Conservation (phyloP, 108 stramenopile genomes). For the Fragilaria crotonensis region DNA sequence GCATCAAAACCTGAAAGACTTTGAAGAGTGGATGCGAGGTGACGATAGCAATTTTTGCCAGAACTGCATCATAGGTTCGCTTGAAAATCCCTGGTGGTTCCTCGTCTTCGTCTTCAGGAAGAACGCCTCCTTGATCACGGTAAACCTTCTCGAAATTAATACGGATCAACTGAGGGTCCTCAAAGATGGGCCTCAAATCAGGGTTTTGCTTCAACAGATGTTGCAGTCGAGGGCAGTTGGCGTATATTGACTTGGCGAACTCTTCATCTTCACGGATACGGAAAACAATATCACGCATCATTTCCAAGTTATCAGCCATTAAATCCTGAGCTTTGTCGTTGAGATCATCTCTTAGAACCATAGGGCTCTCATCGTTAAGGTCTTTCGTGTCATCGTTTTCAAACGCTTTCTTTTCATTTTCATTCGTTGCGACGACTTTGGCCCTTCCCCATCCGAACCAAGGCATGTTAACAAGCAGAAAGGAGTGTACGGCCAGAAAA, state of each 20-base stretch:
- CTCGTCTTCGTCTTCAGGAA: slow-evolving; percentile 43
- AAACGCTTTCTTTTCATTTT: not conserved
- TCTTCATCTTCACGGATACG: slow-evolving; percentile 29
- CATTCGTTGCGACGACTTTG: not conserved
- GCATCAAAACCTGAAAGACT: slow-evolving; percentile 25
- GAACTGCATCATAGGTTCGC: not conserved
- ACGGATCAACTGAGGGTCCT: slow-evolving; percentile 38
- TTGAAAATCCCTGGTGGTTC: too few species aligned
- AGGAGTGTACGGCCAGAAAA: too few species aligned
- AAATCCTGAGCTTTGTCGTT: slow-evolving; percentile 33
- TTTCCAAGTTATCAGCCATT: slow-evolving; percentile 40
- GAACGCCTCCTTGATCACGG: slow-evolving; percentile 33
- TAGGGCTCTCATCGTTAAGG: not conserved
- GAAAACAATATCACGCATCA: slow-evolving; percentile 42
- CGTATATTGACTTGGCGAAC: slow-evolving; percentile 42
- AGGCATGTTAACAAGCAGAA: too few species aligned
- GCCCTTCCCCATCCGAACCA: not conserved
- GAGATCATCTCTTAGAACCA: not conserved
- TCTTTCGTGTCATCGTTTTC: slow-evolving; percentile 3
- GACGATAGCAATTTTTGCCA: not conserved
- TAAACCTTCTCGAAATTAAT: slow-evolving; percentile 52
- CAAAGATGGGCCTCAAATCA: slow-evolving; percentile 45
- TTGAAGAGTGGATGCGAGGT: slow-evolving; percentile 27
- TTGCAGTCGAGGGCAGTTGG: slow-evolving; percentile 42
- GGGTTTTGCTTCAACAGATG: slow-evolving; percentile 39